phyloP scores from a whole-genome alignment of 1,139 yeast genomes.

The Zygoascus sp. region DNA sequence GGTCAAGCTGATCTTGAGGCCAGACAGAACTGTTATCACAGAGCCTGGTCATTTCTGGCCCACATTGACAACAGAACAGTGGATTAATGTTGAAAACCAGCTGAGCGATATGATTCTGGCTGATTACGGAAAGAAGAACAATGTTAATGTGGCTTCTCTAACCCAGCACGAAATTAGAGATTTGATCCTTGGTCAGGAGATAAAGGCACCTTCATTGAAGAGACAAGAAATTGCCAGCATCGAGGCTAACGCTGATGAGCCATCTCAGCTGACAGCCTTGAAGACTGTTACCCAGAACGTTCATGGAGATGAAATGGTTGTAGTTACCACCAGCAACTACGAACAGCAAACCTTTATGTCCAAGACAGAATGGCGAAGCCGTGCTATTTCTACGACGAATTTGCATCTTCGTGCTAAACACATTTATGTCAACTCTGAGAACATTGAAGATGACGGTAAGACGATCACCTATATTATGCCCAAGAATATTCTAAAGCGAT shows the following conservation, averaged over 20 bases:
- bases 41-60: slow-evolving; percentile 94
- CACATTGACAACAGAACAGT: slow-evolving; percentile 75
- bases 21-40: slow-evolving; percentile 65
- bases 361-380: slow-evolving; percentile 84
- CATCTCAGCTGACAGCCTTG: slow-evolving; percentile 59
- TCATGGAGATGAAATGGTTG: slow-evolving; percentile 93
- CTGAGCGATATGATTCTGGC: slow-evolving; percentile 80
- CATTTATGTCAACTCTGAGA: slow-evolving; percentile 63
- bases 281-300: slow-evolving; percentile 84
- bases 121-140: slow-evolving; percentile 82
- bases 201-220: slow-evolving; percentile 80
- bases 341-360: slow-evolving; percentile 83
- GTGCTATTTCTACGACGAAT: slow-evolving; percentile 76
- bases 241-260: slow-evolving; percentile 38
- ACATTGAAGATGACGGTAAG: slow-evolving; percentile 50
- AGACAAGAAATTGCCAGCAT: slow-evolving; percentile 78
- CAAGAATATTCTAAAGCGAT: slow-evolving; percentile 69
- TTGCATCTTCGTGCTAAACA: slow-evolving; percentile 72
- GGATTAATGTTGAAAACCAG: slow-evolving; percentile 86
- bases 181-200: slow-evolving; percentile 89
- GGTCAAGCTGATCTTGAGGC: slow-evolving; percentile 69
- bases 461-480: slow-evolving; percentile 73
- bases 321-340: slow-evolving; percentile 85
- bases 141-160: slow-evolving; percentile 77
- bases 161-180: slow-evolving; percentile 94